Conservation (phyloP, 805 yeast genomes). For the Pichia californica region DNA sequence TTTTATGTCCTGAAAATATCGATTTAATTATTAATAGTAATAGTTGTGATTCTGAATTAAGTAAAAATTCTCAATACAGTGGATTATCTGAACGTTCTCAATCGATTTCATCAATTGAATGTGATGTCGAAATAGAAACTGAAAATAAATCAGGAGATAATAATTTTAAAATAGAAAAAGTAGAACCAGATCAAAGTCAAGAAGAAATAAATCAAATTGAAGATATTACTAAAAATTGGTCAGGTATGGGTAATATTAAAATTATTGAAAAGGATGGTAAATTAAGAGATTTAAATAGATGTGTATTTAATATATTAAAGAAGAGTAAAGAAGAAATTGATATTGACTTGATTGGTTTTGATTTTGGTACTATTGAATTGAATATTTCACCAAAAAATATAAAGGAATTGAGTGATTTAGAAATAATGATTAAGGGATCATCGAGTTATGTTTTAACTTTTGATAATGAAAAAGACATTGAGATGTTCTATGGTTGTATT, state of each 20-base stretch:
- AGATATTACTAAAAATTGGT: constrained; percentile 2
- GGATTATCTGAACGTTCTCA: background rate
- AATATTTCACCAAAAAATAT: background rate
- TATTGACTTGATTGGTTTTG: constrained; percentile 14
- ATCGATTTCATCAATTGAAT: constrained; percentile 1
- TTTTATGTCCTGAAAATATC: constrained; percentile 5
- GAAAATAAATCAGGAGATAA: too few species aligned
- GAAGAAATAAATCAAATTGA: background rate
- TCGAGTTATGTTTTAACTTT: constrained; percentile 9
- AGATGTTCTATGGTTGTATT: constrained; percentile 7
- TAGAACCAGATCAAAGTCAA: too few species aligned
- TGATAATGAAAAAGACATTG: constrained; percentile 6
- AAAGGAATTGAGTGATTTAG: constrained; percentile 1
- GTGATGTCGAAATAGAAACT: background rate
- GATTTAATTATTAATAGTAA: background rate
- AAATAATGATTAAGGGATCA: constrained; percentile 3
- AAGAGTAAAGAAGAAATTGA: background rate
- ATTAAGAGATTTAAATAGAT: constrained; percentile 12
- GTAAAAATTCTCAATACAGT: constrained; percentile 3
- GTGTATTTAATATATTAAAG: constrained; percentile 9
- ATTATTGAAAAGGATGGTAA: constrained; percentile 4
- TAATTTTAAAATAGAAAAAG: too few species aligned
- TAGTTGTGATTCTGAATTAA: constrained; percentile 17
- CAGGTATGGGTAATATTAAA: constrained; percentile 7
- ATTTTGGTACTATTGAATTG: constrained; percentile 13